Evolutionary conservation across 257 asterid genomes (phyloP).

Genomic region (Nicotiana attenuata): DNA sequence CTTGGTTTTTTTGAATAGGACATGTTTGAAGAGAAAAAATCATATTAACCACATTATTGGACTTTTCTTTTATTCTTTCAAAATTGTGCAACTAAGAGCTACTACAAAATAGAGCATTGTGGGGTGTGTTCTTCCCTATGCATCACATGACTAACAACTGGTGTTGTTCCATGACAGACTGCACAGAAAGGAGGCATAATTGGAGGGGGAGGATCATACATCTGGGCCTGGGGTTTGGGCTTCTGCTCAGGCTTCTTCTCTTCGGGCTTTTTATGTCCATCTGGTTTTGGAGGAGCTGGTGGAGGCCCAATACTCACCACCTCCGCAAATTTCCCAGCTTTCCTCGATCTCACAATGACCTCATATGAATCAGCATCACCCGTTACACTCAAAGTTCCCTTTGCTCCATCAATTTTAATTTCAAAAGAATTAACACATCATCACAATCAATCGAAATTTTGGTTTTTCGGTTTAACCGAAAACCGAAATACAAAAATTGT

Average conservation of each 20-base stretch:
- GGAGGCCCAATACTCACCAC: constrained; percentile 51
- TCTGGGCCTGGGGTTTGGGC: not conserved
- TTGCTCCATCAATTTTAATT: constrained; percentile 43
- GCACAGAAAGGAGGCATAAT: not conserved
- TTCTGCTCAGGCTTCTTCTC: constrained; percentile 17
- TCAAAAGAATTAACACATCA: not conserved
- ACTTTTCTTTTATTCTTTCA: not conserved
- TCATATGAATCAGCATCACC: constrained; percentile 54
- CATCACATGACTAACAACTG: not conserved
- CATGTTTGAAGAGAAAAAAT: no score
- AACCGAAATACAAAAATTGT: no score
- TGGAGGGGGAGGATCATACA: constrained; percentile 5
- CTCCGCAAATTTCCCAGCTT: constrained; percentile 38
- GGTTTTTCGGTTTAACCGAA: no score
- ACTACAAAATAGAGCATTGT: constrained; percentile 12
- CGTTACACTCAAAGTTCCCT: constrained; percentile 39
- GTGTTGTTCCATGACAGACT: constrained; percentile 6
- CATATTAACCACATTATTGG: not conserved
- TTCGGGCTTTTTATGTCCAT: constrained; percentile 24
- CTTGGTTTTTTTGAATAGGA: no score
- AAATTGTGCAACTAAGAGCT: not conserved
- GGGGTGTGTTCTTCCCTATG: constrained; percentile 14
- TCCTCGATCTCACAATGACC: constrained; percentile 33
- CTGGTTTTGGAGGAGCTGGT: constrained; percentile 26
- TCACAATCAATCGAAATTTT: no score